A percentile compares a stretch with the other conserved stretches of the same genome.
phyloP scores from a whole-genome alignment of 805 yeast species.

The Jamesozyma rosinii region DNA sequence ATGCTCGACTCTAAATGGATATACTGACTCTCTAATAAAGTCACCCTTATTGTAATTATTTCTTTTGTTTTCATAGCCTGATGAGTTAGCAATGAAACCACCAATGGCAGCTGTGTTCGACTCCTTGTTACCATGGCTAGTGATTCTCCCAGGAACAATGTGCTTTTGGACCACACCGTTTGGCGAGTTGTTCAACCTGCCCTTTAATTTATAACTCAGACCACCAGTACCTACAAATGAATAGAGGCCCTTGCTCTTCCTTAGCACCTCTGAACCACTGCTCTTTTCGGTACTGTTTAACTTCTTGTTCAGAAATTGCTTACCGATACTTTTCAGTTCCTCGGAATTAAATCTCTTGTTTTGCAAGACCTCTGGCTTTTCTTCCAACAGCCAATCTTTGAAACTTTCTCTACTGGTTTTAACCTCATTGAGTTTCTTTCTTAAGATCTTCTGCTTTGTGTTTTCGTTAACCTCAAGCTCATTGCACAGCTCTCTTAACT shows the following conservation, averaged over 20 bases:
- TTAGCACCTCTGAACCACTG: not conserved
- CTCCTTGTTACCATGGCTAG: slow-evolving; percentile 3
- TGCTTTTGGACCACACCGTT: slow-evolving; percentile 50
- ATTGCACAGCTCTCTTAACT: slow-evolving; percentile 7
- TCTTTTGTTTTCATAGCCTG: slow-evolving; percentile 29
- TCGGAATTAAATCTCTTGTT: slow-evolving; percentile 24
- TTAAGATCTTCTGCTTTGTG: slow-evolving; percentile 1
- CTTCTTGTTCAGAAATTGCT: slow-evolving; percentile 32
- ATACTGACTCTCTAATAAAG: slow-evolving; percentile 36
- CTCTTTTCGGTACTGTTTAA: not conserved
- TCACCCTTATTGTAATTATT: slow-evolving; percentile 31
- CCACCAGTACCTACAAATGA: slow-evolving; percentile 66
- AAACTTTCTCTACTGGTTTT: slow-evolving; percentile 38
- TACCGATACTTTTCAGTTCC: slow-evolving; percentile 33
- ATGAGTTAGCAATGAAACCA: slow-evolving; percentile 37
- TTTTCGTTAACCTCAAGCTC: slow-evolving; percentile 5
- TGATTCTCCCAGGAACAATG: slow-evolving; percentile 61
- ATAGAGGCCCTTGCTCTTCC: slow-evolving; percentile 2
- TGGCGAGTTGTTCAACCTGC: slow-evolving; percentile 61
- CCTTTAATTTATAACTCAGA: slow-evolving; percentile 56
- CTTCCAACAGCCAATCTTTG: slow-evolving; percentile 43
- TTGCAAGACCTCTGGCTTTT: slow-evolving; percentile 37
- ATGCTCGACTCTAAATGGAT: slow-evolving; percentile 35
- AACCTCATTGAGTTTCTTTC: slow-evolving; percentile 1
- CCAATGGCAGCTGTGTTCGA: slow-evolving; percentile 46